Evolutionary conservation across 768 basidiomycete species (phyloP).

Genomic region (Mycena belliarum): DNA sequence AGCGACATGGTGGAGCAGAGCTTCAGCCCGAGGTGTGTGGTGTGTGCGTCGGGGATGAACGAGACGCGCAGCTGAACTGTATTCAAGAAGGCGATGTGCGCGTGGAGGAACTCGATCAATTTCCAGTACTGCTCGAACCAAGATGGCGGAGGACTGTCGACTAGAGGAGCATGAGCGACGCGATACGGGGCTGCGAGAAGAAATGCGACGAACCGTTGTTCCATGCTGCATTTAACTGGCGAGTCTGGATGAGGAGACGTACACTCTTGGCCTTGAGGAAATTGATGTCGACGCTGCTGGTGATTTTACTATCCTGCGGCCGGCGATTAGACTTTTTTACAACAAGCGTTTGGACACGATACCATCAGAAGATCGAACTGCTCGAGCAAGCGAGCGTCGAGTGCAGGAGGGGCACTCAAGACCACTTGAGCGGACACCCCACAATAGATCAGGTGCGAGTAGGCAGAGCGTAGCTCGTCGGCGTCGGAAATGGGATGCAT

Average conservation of each 20-base stretch:
- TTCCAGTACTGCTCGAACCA: constrained; percentile 22
- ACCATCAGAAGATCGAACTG: constrained; percentile 18
- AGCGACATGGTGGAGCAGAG: constrained; percentile 11
- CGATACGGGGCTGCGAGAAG: not conserved
- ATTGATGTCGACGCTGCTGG: constrained; percentile 10
- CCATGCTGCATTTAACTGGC: constrained; percentile 8
- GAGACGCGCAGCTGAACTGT: constrained; percentile 8
- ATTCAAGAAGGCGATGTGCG: constrained; percentile 7
- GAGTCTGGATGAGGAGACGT: constrained; percentile 9
- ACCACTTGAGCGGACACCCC: constrained; percentile 7
- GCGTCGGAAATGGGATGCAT: constrained; percentile 11
- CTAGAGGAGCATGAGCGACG: not conserved
- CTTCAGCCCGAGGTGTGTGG: constrained; percentile 11
- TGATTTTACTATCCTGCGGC: constrained; percentile 6
- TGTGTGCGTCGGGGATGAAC: constrained; percentile 17
- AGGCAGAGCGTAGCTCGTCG: constrained; percentile 12
- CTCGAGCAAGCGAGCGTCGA: constrained; percentile 9
- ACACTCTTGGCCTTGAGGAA: constrained; percentile 16
- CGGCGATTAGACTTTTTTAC: no score
- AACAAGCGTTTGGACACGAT: not conserved
- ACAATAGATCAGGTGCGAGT: constrained; percentile 13
- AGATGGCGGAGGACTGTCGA: not conserved
- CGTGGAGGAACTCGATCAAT: constrained; percentile 11
- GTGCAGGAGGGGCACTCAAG: not conserved
- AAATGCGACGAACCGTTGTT: not conserved